Evolutionary conservation across 148 eudicot genomes (phyloP).

Genomic region (Rhododendron mucronatum): DNA sequence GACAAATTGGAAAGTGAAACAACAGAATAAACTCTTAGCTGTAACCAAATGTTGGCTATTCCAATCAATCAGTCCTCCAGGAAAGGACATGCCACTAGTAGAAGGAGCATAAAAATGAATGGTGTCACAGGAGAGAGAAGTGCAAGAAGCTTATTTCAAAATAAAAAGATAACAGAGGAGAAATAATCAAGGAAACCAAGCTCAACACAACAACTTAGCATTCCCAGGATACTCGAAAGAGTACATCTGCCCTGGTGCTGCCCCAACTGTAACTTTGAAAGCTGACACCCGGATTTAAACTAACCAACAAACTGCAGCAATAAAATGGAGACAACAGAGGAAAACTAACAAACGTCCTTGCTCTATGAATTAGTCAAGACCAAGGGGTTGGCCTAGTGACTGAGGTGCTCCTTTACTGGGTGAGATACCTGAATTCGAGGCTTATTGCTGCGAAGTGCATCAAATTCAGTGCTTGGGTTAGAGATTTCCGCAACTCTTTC

Average conservation of each 20-base stretch:
- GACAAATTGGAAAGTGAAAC: not conserved
- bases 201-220: not conserved
- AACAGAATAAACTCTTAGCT: not conserved
- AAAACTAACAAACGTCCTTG: not conserved
- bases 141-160: not conserved
- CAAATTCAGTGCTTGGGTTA: not conserved
- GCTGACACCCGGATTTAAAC: not conserved
- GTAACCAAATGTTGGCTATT: not conserved
- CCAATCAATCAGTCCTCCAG: not conserved
- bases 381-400: not conserved
- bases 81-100: not conserved
- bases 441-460: not conserved
- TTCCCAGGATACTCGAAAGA: not conserved
- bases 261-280: not conserved
- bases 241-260: not conserved
- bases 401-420: not conserved
- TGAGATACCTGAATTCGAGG: not conserved
- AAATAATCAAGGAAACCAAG: not conserved
- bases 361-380: not conserved
- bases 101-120: not conserved
- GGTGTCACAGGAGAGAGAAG: not conserved
- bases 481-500: not conserved
- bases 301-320: not conserved
- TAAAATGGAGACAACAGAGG: not conserved
- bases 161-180: not conserved